phyloP scores from a whole-genome alignment of 441 rosid species.

The Croton laevigatus region DNA sequence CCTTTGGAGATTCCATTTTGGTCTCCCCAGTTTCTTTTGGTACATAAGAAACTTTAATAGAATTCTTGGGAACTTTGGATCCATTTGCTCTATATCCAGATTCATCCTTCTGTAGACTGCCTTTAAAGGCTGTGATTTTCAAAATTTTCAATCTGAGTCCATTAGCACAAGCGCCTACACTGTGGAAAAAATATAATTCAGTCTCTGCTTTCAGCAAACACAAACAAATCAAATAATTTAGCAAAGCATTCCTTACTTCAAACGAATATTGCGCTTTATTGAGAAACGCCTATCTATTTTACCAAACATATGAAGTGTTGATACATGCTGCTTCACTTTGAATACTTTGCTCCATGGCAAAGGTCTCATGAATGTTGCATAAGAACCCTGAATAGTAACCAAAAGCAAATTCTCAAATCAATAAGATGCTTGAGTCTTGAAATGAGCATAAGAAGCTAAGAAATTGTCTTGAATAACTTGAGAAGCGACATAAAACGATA shows the following conservation, averaged over 20 bases:
- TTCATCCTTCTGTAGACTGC: constrained; percentile 60
- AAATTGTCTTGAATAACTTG: not conserved
- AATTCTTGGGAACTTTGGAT: constrained; percentile 49
- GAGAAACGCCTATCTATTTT: constrained; percentile 45
- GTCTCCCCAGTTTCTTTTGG: constrained; percentile 65
- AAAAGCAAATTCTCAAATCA: constrained; percentile 10
- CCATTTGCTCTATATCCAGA: constrained; percentile 52
- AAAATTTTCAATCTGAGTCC: constrained; percentile 50
- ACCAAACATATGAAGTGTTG: constrained; percentile 42
- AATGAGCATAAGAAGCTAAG: not conserved
- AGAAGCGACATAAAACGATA: not conserved
- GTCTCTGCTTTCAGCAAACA: constrained; percentile 14
- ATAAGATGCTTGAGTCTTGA: constrained; percentile 5
- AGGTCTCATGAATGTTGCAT: constrained; percentile 43
- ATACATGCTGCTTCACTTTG: constrained; percentile 40
- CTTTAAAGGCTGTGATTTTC: constrained; percentile 74
- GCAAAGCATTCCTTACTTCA: constrained; percentile 43
- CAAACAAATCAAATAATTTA: constrained; percentile 1
- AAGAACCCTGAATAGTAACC: constrained; percentile 54
- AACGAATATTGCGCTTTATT: constrained; percentile 38
- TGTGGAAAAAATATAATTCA: constrained; percentile 41
- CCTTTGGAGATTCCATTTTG: constrained; percentile 49
- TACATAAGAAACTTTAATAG: constrained; percentile 63
- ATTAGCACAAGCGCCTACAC: constrained; percentile 49
- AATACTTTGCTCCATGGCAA: constrained; percentile 59